Conservation (phyloP, 129 eudicot species). For the Tanacetum coccineum region DNA sequence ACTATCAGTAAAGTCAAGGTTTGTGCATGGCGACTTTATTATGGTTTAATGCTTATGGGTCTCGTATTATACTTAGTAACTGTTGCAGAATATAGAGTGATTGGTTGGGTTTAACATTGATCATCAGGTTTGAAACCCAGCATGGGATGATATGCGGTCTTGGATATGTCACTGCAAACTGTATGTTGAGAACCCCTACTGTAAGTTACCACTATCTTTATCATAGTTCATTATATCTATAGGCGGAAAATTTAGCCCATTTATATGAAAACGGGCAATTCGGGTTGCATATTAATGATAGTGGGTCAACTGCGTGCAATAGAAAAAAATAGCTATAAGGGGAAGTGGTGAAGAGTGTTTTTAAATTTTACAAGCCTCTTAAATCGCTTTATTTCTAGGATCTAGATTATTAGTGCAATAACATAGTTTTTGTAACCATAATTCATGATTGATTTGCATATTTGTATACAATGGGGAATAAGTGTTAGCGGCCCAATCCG, state of each 20-base stretch:
- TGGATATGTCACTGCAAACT: constrained; percentile 88
- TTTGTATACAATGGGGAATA: not conserved
- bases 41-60: not conserved
- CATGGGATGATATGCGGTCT: constrained; percentile 81
- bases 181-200: constrained; percentile 54
- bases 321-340: too few species aligned
- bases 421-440: not conserved
- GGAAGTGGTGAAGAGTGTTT: too few species aligned
- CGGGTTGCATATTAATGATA: too few species aligned
- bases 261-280: not conserved
- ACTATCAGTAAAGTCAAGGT: constrained; percentile 66
- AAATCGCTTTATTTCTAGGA: too few species aligned
- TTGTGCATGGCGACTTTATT: constrained; percentile 2
- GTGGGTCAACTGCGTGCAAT: too few species aligned
- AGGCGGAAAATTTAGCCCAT: not conserved
- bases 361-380: too few species aligned
- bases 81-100: constrained; percentile 8
- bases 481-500: not conserved
- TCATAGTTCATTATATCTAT: constrained; percentile 1
- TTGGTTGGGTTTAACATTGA: constrained; percentile 19
- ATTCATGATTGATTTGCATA: not conserved
- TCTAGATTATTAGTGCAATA: too few species aligned
- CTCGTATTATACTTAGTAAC: constrained; percentile 2
- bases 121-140: constrained; percentile 73
- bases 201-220: constrained; percentile 43